Evolutionary conservation across 2,329 filamentous ascomycete species (phyloP).

Genomic region (Metarhizium robertsii): DNA sequence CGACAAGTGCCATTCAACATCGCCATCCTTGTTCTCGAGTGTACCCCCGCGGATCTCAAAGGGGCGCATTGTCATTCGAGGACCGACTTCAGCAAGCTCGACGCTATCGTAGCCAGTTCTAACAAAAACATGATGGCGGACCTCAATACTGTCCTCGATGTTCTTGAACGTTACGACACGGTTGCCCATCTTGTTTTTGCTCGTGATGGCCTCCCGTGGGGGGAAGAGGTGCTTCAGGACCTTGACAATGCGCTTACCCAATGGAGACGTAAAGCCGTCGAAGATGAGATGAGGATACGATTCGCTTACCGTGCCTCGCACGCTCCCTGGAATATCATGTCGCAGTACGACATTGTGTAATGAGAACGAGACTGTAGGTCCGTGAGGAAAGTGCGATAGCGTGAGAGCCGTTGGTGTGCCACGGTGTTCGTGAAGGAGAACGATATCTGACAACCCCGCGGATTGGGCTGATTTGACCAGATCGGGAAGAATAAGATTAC

Average conservation of each 20-base stretch:
- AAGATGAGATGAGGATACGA: constrained; percentile 93
- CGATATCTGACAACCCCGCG: constrained; percentile 72
- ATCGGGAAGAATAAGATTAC: constrained; percentile 80
- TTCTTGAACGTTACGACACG: constrained; percentile 92
- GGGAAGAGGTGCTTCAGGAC: constrained; percentile 93
- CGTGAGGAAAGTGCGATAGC: constrained; percentile 78
- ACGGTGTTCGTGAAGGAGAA: constrained; percentile 85
- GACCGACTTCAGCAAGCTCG: constrained; percentile 81
- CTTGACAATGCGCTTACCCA: constrained; percentile 78
- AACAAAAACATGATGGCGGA: constrained; percentile 77
- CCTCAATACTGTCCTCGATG: constrained; percentile 86
- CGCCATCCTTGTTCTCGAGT: constrained; percentile 87
- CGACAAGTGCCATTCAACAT: constrained; percentile 92
- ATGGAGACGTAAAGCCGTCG: constrained; percentile 75
- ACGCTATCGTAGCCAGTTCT: constrained; percentile 85
- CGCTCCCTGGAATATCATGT: constrained; percentile 82
- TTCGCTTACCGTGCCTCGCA: constrained; percentile 82
- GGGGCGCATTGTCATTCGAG: constrained; percentile 91
- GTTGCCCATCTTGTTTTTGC: constrained; percentile 68
- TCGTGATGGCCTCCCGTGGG: constrained; percentile 67
- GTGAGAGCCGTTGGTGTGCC: constrained; percentile 87
- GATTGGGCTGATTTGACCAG: constrained; percentile 74
- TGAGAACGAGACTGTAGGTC: constrained; percentile 70
- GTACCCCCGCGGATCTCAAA: constrained; percentile 92
- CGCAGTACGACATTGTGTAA: constrained; percentile 88